These are phyloP conservation scores for Suillus lakei DNA, from an alignment of 768 basidiomycete genomes.

Conservation along the genomic window DNA sequence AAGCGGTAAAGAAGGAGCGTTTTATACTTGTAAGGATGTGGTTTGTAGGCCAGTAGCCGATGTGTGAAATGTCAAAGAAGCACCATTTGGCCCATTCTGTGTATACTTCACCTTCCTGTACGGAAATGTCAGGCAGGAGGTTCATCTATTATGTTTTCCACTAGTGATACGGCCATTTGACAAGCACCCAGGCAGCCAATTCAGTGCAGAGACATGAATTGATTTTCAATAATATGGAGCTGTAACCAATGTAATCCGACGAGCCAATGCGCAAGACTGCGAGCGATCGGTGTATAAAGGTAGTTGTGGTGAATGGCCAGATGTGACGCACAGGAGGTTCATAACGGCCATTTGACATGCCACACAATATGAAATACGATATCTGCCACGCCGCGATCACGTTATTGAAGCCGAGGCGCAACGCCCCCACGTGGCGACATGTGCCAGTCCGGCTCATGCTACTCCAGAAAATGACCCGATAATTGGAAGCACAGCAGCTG, in stretches of 20 bases:
- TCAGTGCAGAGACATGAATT: background rate
- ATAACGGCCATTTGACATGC: constrained; percentile 2
- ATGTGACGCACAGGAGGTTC: constrained; percentile 3
- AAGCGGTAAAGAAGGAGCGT: background rate
- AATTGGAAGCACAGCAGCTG: background rate
- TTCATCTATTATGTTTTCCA: background rate
- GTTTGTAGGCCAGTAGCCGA: background rate
- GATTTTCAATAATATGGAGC: background rate
- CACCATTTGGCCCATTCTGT: background rate
- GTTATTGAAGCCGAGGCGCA: background rate
- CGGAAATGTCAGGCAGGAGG: background rate
- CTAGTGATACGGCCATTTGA: background rate
- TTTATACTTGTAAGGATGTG: background rate
- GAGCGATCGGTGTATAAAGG: background rate
- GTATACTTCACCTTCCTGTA: background rate
- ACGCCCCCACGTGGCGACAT: background rate
- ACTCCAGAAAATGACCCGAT: background rate
- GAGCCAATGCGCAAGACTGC: background rate
- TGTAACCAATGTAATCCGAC: background rate
- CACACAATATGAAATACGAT: background rate
- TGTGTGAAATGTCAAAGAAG: background rate
- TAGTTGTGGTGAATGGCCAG: background rate
- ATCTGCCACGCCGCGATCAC: background rate
- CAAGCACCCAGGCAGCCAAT: background rate
- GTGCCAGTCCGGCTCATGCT: background rate